These are phyloP conservation scores for Ceratocystis albifundus DNA, from an alignment of 2,329 filamentous ascomycete genomes.

Conservation along the genomic window DNA sequence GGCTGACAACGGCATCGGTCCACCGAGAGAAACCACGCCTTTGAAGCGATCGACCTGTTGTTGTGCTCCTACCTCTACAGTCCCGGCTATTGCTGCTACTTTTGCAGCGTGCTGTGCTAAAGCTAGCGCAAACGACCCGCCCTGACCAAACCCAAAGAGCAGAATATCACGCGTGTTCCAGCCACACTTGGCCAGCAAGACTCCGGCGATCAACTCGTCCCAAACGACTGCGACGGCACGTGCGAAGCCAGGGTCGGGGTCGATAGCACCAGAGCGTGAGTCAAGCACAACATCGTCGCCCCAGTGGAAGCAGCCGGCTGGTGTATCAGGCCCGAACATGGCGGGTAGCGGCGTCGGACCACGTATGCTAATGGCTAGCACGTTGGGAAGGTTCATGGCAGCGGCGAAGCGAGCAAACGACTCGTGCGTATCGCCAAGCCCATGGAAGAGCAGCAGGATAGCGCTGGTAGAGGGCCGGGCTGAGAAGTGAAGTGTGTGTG, in stretches of 20 bases:
- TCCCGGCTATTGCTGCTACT: slow-evolving; percentile 1
- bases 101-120: slow-evolving; percentile 33
- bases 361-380: slow-evolving; percentile 61
- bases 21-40: slow-evolving; percentile 54
- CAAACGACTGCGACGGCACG: slow-evolving; percentile 39
- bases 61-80: not conserved
- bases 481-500: slow-evolving; percentile 39
- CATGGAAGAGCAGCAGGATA: slow-evolving; percentile 71
- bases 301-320: slow-evolving; percentile 45
- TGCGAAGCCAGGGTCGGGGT: slow-evolving; percentile 51
- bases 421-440: slow-evolving; percentile 62
- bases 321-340: slow-evolving; percentile 41
- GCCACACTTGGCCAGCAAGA: slow-evolving; percentile 45
- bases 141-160: slow-evolving; percentile 57
- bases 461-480: slow-evolving; percentile 54
- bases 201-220: slow-evolving; percentile 39
- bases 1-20: slow-evolving; percentile 43
- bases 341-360: slow-evolving; percentile 59
- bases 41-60: slow-evolving; percentile 31
- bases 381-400: slow-evolving; percentile 62
- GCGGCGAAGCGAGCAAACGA: slow-evolving; percentile 59
- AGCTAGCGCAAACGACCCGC: slow-evolving; percentile 50
- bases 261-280: slow-evolving; percentile 40
- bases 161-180: slow-evolving; percentile 50
- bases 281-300: slow-evolving; percentile 53